These are phyloP conservation scores for Calophaca sinica DNA, from an alignment of 306 rosid species.

Conservation along the genomic window DNA sequence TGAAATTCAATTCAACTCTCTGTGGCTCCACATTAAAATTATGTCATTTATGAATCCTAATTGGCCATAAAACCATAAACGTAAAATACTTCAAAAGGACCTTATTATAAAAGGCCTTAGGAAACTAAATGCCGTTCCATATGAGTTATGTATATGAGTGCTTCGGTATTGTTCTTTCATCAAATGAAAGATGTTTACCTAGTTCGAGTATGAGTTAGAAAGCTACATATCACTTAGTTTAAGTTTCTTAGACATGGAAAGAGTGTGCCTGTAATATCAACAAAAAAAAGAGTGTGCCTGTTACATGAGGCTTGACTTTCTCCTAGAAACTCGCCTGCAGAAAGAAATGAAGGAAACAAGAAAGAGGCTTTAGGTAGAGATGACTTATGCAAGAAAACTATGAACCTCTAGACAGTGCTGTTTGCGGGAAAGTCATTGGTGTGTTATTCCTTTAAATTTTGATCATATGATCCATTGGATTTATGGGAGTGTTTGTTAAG, in stretches of 20 bases:
- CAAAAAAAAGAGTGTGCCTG: neutral
- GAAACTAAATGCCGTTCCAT: slow-evolving; percentile 10
- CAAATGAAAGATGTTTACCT: neutral
- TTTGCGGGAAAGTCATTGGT: slow-evolving; percentile 2
- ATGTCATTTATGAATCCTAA: neutral
- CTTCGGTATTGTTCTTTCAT: slow-evolving; percentile 8
- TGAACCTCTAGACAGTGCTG: neutral
- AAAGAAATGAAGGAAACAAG: neutral
- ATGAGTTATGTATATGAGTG: neutral
- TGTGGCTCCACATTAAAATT: neutral
- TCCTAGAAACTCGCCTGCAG: slow-evolving; percentile 13
- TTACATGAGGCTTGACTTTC: slow-evolving; percentile 34
- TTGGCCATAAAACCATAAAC: neutral
- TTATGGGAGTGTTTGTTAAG: slow-evolving; percentile 18
- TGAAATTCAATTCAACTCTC: slow-evolving; percentile 2
- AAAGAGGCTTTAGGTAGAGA: slow-evolving; percentile 22
- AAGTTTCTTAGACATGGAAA: slow-evolving; percentile 24
- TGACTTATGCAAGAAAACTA: slow-evolving; percentile 11
- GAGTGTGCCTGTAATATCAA: neutral
- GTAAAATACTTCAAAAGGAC: slow-evolving; percentile 10
- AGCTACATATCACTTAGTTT: slow-evolving; percentile 27
- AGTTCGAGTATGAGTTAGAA: neutral
- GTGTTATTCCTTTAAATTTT: slow-evolving; percentile 13
- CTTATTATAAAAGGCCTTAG: neutral
- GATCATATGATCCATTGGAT: slow-evolving; percentile 9